Percentiles rank a stretch among this genome's conserved stretches.
Evolutionary conservation across 768 basidiomycete genomes (phyloP).

Genomic region (Phanerodontia chrysosporium): DNA sequence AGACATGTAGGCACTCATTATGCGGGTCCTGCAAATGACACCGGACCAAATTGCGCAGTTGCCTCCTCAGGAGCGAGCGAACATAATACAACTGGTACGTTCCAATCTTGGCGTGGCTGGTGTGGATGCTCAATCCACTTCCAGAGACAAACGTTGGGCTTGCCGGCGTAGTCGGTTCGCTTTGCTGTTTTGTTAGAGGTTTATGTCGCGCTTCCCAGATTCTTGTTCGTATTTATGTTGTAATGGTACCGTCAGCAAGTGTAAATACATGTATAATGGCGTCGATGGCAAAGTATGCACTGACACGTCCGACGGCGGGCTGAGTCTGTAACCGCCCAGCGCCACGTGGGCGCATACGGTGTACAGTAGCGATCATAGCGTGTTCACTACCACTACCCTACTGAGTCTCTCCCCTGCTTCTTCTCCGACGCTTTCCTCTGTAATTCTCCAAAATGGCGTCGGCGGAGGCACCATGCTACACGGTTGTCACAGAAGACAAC

Average conservation of each 20-base stretch:
- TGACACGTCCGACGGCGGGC: background rate
- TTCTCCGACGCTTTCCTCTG: slow-evolving; percentile 5
- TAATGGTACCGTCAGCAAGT: too few species aligned
- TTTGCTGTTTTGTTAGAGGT: too few species aligned
- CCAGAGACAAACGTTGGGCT: slow-evolving; percentile 11
- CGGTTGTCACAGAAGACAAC: slow-evolving; percentile 69
- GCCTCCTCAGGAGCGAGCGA: slow-evolving; percentile 68
- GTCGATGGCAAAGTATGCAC: background rate
- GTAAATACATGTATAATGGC: background rate
- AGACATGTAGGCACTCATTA: slow-evolving; percentile 55
- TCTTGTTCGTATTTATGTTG: too few species aligned
- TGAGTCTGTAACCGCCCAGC: background rate
- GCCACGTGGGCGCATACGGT: background rate
- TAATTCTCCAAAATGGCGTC: slow-evolving; percentile 26
- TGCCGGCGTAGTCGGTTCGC: background rate
- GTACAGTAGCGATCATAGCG: background rate
- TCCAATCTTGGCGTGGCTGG: background rate
- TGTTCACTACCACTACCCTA: background rate
- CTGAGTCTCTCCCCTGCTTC: background rate
- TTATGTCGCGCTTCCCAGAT: too few species aligned
- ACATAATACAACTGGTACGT: slow-evolving; percentile 78
- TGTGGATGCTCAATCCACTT: background rate
- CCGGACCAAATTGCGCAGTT: slow-evolving; percentile 78
- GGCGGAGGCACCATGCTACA: slow-evolving; percentile 69
- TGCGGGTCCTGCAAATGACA: slow-evolving; percentile 78